These are phyloP conservation scores for Monilinia fructigena DNA, from an alignment of 2,329 filamentous ascomycete species.

Conservation along the genomic window DNA sequence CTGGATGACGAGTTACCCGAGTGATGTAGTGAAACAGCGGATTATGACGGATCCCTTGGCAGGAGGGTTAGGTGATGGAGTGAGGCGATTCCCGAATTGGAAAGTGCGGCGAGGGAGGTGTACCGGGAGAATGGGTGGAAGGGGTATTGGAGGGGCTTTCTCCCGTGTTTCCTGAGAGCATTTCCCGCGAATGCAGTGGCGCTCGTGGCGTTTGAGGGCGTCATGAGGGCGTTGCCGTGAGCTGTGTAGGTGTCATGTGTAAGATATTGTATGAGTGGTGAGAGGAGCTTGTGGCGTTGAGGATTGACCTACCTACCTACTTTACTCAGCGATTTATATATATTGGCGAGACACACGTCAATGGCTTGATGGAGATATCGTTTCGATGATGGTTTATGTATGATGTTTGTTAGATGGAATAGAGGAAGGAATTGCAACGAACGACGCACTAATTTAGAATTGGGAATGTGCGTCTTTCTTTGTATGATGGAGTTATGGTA, in stretches of 20 bases:
- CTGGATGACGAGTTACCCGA: conserved; percentile 89
- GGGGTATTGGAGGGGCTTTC: conserved; percentile 90
- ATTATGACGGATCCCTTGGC: conserved; percentile 95
- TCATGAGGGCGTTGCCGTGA: conserved; percentile 64
- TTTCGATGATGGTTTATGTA: too few relatives aligned
- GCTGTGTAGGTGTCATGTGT: background rate
- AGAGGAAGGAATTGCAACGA: too few relatives aligned
- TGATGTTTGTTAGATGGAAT: too few relatives aligned
- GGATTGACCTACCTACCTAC: background rate
- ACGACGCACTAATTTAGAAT: too few relatives aligned
- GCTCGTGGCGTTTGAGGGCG: conserved; percentile 86
- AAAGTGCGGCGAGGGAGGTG: conserved; percentile 73
- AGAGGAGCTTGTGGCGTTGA: background rate
- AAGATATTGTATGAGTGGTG: background rate
- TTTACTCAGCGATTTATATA: background rate
- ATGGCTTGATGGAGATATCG: too few relatives aligned
- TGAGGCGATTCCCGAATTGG: conserved; percentile 71
- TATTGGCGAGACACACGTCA: too few relatives aligned
- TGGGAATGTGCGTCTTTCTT: too few relatives aligned
- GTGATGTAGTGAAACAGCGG: conserved; percentile 90
- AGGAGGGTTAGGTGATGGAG: conserved; percentile 64
- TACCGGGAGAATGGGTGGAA: conserved; percentile 72
- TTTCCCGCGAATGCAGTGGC: conserved; percentile 97
- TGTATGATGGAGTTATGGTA: too few relatives aligned
- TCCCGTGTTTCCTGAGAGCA: conserved; percentile 89